phyloP scores from a whole-genome alignment of 1,284 basidiomycete genomes.

The Naganishia liquefaciens region DNA sequence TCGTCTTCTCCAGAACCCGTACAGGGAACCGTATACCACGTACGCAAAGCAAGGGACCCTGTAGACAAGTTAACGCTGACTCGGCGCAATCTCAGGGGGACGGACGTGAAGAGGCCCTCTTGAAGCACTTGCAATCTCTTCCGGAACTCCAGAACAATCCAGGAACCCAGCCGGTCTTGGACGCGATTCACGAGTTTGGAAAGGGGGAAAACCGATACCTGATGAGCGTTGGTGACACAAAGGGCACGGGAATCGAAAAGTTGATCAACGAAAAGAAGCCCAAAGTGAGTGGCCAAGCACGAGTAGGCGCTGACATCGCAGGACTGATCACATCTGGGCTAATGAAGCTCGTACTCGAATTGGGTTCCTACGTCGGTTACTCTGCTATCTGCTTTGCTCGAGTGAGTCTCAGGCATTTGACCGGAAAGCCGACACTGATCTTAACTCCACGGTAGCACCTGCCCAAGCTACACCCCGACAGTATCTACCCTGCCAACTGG shows the following conservation, averaged over 20 bases:
- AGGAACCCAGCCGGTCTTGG: conserved; percentile 43
- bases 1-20: conserved; percentile 40
- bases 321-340: background rate
- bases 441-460: conserved; percentile 37
- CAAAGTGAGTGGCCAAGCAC: conserved; percentile 37
- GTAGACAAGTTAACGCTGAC: background rate
- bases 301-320: background rate
- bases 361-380: conserved; percentile 48
- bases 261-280: conserved; percentile 43
- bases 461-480: conserved; percentile 38
- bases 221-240: conserved; percentile 49
- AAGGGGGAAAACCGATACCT: conserved; percentile 47
- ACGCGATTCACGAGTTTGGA: conserved; percentile 48
- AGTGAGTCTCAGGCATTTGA: conserved; percentile 34
- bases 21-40: conserved; percentile 47
- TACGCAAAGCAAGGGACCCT: conserved; percentile 14
- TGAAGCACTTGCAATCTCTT: conserved; percentile 42
- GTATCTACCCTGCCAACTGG: conserved; percentile 43
- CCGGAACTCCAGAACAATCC: conserved; percentile 35
- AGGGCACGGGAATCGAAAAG: conserved; percentile 43
- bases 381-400: conserved; percentile 47
- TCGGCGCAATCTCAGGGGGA: conserved; percentile 36
- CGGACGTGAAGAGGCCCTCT: conserved; percentile 44
- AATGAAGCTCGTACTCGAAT: conserved; percentile 43
- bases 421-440: background rate